Conservation (phyloP, 2,329 filamentous ascomycete species). For the Fusarium chuoi region DNA sequence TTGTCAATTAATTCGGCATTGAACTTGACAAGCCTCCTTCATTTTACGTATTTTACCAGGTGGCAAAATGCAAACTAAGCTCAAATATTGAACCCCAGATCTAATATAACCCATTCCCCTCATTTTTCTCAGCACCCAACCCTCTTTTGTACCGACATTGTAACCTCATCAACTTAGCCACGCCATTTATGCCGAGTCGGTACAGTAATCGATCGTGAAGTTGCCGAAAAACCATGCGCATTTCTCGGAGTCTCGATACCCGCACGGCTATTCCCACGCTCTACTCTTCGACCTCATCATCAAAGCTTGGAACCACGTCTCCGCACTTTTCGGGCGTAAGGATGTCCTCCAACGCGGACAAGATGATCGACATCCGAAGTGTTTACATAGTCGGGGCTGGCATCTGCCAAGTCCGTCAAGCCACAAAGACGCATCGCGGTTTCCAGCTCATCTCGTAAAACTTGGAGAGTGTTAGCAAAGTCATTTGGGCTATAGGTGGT, state of each 20-base stretch:
- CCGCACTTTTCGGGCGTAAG: background rate
- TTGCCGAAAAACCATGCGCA: background rate
- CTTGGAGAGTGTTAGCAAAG: background rate
- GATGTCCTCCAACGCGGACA: background rate
- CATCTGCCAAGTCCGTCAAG: background rate
- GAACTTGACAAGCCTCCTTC: background rate
- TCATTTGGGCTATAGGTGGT: rapidly evolving
- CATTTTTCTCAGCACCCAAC: background rate
- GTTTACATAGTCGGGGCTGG: constrained; percentile 1
- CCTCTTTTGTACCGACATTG: background rate
- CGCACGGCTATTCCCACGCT: background rate
- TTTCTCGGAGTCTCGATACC: background rate
- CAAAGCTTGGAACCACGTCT: background rate
- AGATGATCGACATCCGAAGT: background rate
- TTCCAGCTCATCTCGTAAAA: background rate
- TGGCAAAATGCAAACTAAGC: background rate
- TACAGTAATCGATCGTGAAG: background rate
- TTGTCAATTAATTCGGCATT: background rate
- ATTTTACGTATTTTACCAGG: background rate
- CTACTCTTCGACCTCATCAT: background rate
- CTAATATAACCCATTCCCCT: background rate
- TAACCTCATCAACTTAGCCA: background rate
- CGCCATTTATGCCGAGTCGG: background rate
- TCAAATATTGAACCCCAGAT: background rate
- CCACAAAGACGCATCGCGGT: background rate